Percentiles rank a stretch among this genome's conserved stretches.
phyloP scores from a whole-genome alignment of 805 yeast species.

The Sugiyamaella marilandica region DNA sequence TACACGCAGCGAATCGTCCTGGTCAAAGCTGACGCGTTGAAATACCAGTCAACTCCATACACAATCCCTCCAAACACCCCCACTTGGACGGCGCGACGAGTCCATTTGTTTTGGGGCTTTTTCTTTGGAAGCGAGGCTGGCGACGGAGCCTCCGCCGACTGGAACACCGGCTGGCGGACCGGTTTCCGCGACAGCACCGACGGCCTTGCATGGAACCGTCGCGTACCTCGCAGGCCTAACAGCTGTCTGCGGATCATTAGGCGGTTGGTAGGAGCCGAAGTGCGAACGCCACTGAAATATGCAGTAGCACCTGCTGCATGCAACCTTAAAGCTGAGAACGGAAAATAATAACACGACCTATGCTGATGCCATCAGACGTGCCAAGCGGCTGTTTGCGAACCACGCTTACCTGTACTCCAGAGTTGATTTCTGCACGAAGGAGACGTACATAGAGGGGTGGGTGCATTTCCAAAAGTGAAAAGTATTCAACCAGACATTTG shows the following conservation, averaged over 20 bases:
- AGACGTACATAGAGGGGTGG: too few species aligned
- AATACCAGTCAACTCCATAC: conserved; percentile 35
- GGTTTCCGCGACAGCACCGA: not conserved
- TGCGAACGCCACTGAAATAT: not conserved
- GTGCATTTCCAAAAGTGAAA: too few species aligned
- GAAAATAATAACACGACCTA: not conserved
- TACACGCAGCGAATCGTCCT: conserved; percentile 52
- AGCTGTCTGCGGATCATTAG: not conserved
- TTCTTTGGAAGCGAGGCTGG: conserved; percentile 18
- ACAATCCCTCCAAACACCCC: conserved; percentile 21
- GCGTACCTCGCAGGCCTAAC: not conserved
- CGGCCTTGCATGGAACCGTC: not conserved
- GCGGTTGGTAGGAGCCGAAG: not conserved
- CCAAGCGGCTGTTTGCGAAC: not conserved
- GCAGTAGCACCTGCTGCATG: not conserved
- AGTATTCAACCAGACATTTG: too few species aligned
- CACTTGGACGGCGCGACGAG: conserved; percentile 8
- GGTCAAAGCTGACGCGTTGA: conserved; percentile 46
- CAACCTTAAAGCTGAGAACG: not conserved
- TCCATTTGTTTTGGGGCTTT: conserved; percentile 14
- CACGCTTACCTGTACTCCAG: too few species aligned
- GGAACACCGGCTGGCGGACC: conserved; percentile 6
- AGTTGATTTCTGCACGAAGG: too few species aligned
- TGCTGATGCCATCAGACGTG: not conserved
- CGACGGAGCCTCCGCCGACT: conserved; percentile 13